These are phyloP conservation scores for Tuber umbilicatum DNA, from an alignment of 495 filamentous ascomycete genomes.

Conservation along the genomic window DNA sequence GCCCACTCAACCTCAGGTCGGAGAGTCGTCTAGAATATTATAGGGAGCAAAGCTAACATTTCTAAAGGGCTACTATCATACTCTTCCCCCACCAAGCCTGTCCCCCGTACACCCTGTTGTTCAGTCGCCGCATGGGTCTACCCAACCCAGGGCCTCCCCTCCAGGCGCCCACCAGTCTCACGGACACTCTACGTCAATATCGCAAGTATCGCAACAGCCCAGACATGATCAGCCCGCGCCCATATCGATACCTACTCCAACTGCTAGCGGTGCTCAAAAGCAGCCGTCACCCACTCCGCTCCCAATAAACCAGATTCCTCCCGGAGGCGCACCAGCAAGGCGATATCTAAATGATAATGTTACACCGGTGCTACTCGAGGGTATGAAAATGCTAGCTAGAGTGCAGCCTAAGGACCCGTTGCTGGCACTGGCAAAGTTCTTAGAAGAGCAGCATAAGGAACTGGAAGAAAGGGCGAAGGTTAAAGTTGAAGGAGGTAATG, in stretches of 20 bases:
- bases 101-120: background rate
- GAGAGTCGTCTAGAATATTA: background rate
- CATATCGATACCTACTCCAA: background rate
- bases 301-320: conserved; percentile 49
- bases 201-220: background rate
- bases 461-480: conserved; percentile 48
- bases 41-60: background rate
- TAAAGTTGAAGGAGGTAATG: conserved; percentile 29
- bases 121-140: conserved; percentile 1
- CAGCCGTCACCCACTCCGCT: conserved; percentile 47
- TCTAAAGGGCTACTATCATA: background rate
- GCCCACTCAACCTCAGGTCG: conserved; percentile 9
- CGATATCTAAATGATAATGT: conserved; percentile 87
- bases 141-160: conserved; percentile 9
- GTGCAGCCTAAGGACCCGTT: conserved; percentile 84
- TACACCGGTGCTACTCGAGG: conserved; percentile 75
- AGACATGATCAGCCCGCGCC: background rate
- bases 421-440: conserved; percentile 74
- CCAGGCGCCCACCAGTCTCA: conserved; percentile 1
- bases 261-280: conserved; percentile 7
- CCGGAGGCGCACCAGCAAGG: conserved; percentile 77
- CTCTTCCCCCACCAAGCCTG: background rate
- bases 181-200: background rate
- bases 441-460: conserved; percentile 75
- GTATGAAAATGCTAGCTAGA: conserved; percentile 79